phyloP scores from a whole-genome alignment of 2,329 filamentous ascomycete species.

The Polychaeton citri region DNA sequence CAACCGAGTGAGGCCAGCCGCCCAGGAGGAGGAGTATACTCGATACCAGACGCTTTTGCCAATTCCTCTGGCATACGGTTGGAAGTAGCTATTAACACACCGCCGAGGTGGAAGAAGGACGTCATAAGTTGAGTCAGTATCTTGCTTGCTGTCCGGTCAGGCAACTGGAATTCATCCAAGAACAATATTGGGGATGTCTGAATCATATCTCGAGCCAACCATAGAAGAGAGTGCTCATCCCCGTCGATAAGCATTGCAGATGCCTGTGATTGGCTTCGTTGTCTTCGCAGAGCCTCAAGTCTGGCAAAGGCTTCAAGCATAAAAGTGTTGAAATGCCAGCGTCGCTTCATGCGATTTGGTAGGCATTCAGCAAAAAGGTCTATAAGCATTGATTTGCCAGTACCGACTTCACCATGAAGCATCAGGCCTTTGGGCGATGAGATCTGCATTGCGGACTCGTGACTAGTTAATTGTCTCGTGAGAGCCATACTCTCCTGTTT shows the following conservation, averaged over 20 bases:
- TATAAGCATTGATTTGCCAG: conserved; percentile 74
- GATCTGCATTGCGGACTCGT: conserved; percentile 58
- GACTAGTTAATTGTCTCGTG: conserved; percentile 53
- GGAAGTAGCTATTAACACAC: conserved; percentile 65
- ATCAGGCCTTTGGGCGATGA: conserved; percentile 63
- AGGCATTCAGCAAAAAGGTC: conserved; percentile 68
- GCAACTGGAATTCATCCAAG: conserved; percentile 72
- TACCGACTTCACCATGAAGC: conserved; percentile 69
- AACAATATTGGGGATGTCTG: conserved; percentile 65
- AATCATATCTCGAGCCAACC: conserved; percentile 63
- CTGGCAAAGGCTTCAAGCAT: conserved; percentile 67
- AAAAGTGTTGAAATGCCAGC: conserved; percentile 78
- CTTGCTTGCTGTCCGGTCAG: conserved; percentile 64
- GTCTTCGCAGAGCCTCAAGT: conserved; percentile 49
- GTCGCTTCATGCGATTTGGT: conserved; percentile 56
- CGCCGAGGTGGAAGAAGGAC: conserved; percentile 68
- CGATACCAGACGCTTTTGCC: conserved; percentile 58
- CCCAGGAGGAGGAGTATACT: conserved; percentile 46
- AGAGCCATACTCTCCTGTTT: conserved; percentile 48
- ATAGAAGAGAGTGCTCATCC: conserved; percentile 56
- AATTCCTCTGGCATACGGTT: conserved; percentile 77
- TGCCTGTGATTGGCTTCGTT: conserved; percentile 8
- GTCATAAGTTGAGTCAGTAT: conserved; percentile 69
- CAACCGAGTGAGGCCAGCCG: conserved; percentile 31
- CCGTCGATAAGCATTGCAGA: conserved; percentile 5